A percentile compares a stretch with the other conserved stretches of the same genome.
These are phyloP conservation scores for Fusarium praegraminearum DNA, from an alignment of 2,329 filamentous ascomycete genomes.

Conservation along the genomic window DNA sequence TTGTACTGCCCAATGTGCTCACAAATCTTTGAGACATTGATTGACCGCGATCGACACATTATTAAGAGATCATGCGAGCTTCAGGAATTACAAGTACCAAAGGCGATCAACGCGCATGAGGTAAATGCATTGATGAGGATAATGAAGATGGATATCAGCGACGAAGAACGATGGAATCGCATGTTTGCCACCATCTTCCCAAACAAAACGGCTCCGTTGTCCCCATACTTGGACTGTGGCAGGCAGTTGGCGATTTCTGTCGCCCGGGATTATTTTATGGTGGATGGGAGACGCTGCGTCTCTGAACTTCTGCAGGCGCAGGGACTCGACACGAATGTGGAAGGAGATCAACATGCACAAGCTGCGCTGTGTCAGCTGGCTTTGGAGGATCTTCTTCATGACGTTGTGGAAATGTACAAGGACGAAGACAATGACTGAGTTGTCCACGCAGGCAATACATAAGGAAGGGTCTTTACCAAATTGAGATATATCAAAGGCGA, in stretches of 20 bases:
- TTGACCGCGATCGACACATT: background rate
- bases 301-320: background rate
- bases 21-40: background rate
- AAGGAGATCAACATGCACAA: background rate
- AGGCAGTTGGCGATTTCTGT: background rate
- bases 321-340: background rate
- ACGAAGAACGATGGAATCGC: background rate
- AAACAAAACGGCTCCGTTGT: rapidly evolving
- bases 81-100: background rate
- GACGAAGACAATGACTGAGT: too few species aligned
- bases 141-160: background rate
- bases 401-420: background rate
- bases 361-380: background rate
- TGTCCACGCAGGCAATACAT: too few species aligned
- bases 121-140: background rate
- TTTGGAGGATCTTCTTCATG: background rate
- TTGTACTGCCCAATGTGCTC: background rate
- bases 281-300: background rate
- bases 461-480: too few species aligned
- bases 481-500: too few species aligned
- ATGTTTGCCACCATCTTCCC: background rate
- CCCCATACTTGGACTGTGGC: background rate
- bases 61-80: background rate
- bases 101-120: background rate
- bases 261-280: background rate